phyloP scores from a whole-genome alignment of 208 protist species.

The Sergeia podlipaevii region DNA sequence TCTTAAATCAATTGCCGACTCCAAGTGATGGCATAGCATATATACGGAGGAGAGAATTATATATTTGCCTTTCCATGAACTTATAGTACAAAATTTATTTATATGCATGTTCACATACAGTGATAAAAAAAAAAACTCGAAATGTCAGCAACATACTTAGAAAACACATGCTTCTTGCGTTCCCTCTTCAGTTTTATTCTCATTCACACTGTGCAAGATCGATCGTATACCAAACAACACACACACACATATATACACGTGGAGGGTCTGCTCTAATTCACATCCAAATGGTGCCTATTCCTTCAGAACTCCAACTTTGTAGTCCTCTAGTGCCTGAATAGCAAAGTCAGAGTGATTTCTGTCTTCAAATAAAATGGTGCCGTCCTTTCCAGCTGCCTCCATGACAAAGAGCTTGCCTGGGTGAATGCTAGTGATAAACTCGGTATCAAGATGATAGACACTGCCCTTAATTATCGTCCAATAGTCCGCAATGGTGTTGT shows the following conservation, averaged over 20 bases:
- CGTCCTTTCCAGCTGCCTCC: conserved; percentile 36
- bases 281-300: no score
- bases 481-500: conserved; percentile 36
- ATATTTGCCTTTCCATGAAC: no score
- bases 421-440: conserved; percentile 24
- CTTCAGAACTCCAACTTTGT: conserved; percentile 29
- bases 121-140: conserved; percentile 11
- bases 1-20: no score
- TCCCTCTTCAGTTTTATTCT: neutral
- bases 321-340: conserved; percentile 14
- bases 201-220: no score
- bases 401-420: conserved; percentile 26
- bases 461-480: conserved; percentile 46
- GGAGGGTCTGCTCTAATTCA: no score
- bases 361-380: conserved; percentile 25
- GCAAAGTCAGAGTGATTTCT: conserved; percentile 14
- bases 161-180: neutral
- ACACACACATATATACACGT: no score
- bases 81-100: no score
- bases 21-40: no score
- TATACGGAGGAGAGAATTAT: no score
- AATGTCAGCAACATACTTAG: conserved; percentile 2
- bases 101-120: no score
- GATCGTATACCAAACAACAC: no score
- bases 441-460: conserved; percentile 33